Evolutionary conservation across 306 rosid genomes (phyloP).

Genomic region (Herpetospermum pedunculosum): DNA sequence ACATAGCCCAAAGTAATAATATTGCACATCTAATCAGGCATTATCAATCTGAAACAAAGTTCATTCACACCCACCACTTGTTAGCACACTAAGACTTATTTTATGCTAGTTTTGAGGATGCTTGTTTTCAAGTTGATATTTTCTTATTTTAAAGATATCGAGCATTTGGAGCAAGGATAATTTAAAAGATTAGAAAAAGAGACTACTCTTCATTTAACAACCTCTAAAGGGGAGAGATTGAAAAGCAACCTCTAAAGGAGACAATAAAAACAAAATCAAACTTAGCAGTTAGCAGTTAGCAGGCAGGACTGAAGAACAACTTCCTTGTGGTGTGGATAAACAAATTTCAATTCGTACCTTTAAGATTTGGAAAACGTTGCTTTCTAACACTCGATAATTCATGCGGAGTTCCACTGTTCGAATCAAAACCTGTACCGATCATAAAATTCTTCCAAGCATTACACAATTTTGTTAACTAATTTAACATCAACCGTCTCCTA

Average conservation of each 20-base stretch:
- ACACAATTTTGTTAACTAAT: not conserved
- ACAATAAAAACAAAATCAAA: not conserved
- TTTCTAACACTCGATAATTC: conserved; percentile 34
- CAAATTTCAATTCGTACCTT: conserved; percentile 22
- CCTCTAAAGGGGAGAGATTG: too few species aligned
- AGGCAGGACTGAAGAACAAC: not conserved
- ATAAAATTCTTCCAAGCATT: not conserved
- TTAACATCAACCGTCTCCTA: not conserved
- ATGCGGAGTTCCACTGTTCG: conserved; percentile 22
- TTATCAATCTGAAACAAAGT: not conserved
- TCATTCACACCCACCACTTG: too few species aligned
- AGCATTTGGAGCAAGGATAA: too few species aligned
- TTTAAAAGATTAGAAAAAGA: too few species aligned
- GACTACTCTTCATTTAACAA: too few species aligned
- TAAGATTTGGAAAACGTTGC: conserved; percentile 40
- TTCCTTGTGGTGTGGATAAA: not conserved
- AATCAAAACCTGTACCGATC: conserved; percentile 35
- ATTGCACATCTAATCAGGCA: not conserved
- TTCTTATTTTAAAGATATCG: too few species aligned
- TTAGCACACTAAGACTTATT: too few species aligned
- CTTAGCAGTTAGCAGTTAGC: too few species aligned
- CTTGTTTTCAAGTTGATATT: too few species aligned
- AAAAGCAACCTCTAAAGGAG: too few species aligned
- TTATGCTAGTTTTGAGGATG: too few species aligned
- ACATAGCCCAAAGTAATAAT: not conserved